These are phyloP conservation scores for Rhizopogon vinicolor DNA, from an alignment of 768 basidiomycete species.

Conservation along the genomic window DNA sequence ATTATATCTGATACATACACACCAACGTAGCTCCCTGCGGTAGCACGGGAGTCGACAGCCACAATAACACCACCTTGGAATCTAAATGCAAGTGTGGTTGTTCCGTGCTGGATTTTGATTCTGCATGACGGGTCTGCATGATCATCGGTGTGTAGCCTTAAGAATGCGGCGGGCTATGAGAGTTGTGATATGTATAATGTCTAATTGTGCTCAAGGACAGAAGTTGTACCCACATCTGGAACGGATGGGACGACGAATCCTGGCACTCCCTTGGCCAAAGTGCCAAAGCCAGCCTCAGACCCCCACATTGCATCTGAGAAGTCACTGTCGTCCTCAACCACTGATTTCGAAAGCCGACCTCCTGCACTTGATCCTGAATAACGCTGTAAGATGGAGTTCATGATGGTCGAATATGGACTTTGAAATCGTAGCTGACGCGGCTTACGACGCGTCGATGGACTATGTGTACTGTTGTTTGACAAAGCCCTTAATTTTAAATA, in stretches of 20 bases:
- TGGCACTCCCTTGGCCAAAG: conserved; percentile 64
- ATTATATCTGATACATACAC: conserved; percentile 19
- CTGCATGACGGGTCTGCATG: conserved; percentile 89
- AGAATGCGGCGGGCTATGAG: conserved; percentile 80
- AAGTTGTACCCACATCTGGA: conserved; percentile 56
- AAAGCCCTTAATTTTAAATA: background rate
- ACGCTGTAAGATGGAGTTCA: conserved; percentile 68
- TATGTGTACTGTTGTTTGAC: background rate
- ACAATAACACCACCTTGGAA: conserved; percentile 97
- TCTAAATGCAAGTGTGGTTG: conserved; percentile 95
- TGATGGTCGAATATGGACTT: conserved; percentile 30
- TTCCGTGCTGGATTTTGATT: conserved; percentile 99
- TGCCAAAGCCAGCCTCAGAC: conserved; percentile 79
- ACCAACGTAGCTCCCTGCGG: conserved; percentile 97
- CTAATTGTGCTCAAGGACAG: background rate
- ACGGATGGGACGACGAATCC: conserved; percentile 70
- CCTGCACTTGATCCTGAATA: conserved; percentile 56
- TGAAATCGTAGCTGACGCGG: conserved; percentile 26
- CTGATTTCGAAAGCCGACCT: conserved; percentile 43
- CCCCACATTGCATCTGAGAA: conserved; percentile 75
- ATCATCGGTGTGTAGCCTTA: conserved; percentile 93
- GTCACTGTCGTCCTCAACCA: conserved; percentile 56
- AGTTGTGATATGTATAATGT: conserved; percentile 4
- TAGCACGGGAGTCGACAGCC: conserved; percentile 98
- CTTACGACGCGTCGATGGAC: conserved; percentile 18